Conservation (phyloP, 192 early-diverging fungal species). For the Rhizophagus sp. region DNA sequence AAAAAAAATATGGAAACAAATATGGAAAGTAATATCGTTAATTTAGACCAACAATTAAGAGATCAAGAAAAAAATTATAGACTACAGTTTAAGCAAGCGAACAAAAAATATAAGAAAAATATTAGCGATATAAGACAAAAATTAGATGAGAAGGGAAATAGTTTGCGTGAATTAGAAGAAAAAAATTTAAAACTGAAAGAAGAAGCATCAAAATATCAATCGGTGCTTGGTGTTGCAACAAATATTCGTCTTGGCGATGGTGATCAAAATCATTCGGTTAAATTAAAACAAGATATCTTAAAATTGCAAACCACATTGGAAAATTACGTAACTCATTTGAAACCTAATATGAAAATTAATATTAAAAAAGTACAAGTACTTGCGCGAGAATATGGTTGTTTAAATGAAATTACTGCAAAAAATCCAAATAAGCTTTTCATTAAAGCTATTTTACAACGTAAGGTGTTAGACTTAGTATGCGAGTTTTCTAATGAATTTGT, state of each 20-base stretch:
- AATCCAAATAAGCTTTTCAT: neutral
- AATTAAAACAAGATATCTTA: neutral
- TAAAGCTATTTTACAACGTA: too few relatives aligned
- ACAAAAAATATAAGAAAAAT: too few relatives aligned
- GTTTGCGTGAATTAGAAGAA: too few relatives aligned
- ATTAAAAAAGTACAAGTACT: neutral
- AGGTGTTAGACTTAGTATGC: too few relatives aligned
- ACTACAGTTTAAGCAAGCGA: too few relatives aligned
- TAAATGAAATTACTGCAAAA: neutral
- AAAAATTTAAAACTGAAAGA: neutral
- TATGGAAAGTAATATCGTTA: too few relatives aligned
- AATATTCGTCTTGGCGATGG: neutral
- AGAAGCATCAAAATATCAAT: neutral
- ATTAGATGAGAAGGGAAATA: too few relatives aligned
- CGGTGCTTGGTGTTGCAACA: neutral
- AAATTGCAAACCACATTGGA: neutral
- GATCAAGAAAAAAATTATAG: too few relatives aligned
- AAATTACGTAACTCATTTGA: neutral
- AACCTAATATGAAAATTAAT: neutral
- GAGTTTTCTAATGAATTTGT: too few relatives aligned
- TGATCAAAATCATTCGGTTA: neutral
- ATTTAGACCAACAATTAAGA: too few relatives aligned
- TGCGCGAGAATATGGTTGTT: neutral
- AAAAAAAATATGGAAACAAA: too few relatives aligned
- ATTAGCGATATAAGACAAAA: too few relatives aligned